Conservation (phyloP, 306 rosid species). For the Mucuna pruriens region DNA sequence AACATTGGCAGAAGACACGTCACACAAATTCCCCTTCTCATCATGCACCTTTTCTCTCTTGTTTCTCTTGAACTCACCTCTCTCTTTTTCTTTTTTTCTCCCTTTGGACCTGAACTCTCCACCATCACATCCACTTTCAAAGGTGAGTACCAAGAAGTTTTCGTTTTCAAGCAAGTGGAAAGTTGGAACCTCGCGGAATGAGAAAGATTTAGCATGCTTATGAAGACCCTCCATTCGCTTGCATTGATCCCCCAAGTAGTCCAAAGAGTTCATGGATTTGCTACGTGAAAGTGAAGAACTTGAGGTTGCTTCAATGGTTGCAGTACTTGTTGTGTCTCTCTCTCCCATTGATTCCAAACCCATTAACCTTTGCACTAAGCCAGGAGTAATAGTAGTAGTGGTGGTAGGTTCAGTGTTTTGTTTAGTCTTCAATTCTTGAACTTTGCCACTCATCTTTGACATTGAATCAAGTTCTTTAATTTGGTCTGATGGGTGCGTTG, state of each 20-base stretch:
- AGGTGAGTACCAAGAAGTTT: slow-evolving; percentile 71
- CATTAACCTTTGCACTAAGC: slow-evolving; percentile 80
- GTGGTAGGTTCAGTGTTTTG: slow-evolving; percentile 29
- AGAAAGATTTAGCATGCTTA: slow-evolving; percentile 51
- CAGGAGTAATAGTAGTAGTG: slow-evolving; percentile 33
- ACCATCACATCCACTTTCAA: slow-evolving; percentile 46
- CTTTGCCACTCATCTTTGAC: slow-evolving; percentile 28
- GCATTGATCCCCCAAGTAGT: slow-evolving; percentile 43
- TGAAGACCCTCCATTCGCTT: slow-evolving; percentile 44
- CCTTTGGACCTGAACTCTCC: slow-evolving; percentile 44
- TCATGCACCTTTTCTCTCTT: slow-evolving; percentile 43
- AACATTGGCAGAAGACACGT: slow-evolving; percentile 21
- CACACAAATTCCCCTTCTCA: slow-evolving; percentile 40
- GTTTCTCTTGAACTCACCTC: slow-evolving; percentile 36
- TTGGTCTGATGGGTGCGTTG: slow-evolving; percentile 77
- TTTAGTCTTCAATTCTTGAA: slow-evolving; percentile 40
- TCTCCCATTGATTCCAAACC: slow-evolving; percentile 67
- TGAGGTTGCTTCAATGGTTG: slow-evolving; percentile 19
- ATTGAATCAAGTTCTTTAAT: slow-evolving; percentile 47
- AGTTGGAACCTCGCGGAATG: slow-evolving; percentile 55
- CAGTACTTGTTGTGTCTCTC: too few relatives aligned
- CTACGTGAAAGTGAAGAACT: slow-evolving; percentile 46
- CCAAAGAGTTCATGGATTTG: slow-evolving; percentile 64
- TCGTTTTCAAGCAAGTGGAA: slow-evolving; percentile 70
- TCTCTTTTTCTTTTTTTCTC: slow-evolving; percentile 42